Evolutionary conservation across 1,139 yeast species (phyloP), one percentile per base, ranked within the genome.

Genomic region (Pichiaceae sp.): DNA sequence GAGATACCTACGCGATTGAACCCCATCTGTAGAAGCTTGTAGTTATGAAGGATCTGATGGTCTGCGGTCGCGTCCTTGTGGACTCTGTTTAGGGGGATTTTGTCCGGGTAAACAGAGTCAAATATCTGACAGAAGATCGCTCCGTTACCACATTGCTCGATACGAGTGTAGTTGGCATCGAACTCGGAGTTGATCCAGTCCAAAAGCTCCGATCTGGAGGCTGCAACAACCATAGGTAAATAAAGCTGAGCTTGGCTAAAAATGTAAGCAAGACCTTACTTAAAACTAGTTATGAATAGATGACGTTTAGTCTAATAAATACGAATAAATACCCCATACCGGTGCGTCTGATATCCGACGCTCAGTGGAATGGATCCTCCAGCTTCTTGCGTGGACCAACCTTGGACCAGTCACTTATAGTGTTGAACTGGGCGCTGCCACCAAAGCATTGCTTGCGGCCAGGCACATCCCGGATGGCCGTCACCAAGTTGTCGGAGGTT

Each of bases 121-220:
- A 89, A 71, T 35, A 91, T 70, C 59, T 89, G 96, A 59, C 97
- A 87, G 57, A 84, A 89, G 3, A 86, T 93, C 0, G 95, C 96
- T 3, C 99, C 99, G 3, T 82, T 77, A 16, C 99, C 99, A 55
- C 96, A 82, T 58, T 87, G 91, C 54, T 93, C 98, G 2, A 91
- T 82, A 52, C 83, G 86, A 36, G 77, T 68, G 49, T 83, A 74
- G 45, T 77, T 68, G 31, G 87, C 59, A 37, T 71, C 72, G 32
- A 86, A 66, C 4, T 84, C 72, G 35, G 71, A 66, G 54, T 89
- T 89, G 47, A 91, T 69, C 97, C 98, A 93, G 41, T 70, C 73
- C 42, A 93, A 63, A 21, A 91, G 70, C 50, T 87, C 96, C 35
- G 81, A 77, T 50, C 97, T 74, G 20, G 93, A 81, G 52, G 81